These are phyloP conservation scores for Plasmopara muralis DNA, from an alignment of 352 stramenopile genomes.

Conservation along the genomic window DNA sequence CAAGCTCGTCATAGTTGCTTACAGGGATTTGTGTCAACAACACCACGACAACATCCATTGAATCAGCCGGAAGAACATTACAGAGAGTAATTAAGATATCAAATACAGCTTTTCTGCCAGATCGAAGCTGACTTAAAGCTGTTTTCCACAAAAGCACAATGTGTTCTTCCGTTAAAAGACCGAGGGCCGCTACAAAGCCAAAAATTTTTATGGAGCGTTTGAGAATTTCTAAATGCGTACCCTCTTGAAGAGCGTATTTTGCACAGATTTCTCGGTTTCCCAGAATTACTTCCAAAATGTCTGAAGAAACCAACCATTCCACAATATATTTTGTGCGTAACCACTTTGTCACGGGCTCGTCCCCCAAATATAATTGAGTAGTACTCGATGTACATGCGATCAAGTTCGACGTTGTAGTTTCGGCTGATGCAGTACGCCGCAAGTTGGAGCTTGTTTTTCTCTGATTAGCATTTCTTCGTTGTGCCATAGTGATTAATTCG, in stretches of 20 bases:
- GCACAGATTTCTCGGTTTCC: slow-evolving; percentile 56
- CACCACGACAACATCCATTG: slow-evolving; percentile 71
- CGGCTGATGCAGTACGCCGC: slow-evolving; percentile 29
- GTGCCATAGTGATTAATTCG: slow-evolving; percentile 71
- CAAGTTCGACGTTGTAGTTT: slow-evolving; percentile 24
- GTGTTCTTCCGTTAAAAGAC: slow-evolving; percentile 55
- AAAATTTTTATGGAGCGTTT: slow-evolving; percentile 72
- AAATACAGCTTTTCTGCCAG: slow-evolving; percentile 61
- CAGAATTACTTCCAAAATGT: slow-evolving; percentile 78
- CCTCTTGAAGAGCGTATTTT: slow-evolving; percentile 69
- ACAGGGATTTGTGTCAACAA: slow-evolving; percentile 68
- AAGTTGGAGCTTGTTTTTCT: slow-evolving; percentile 58
- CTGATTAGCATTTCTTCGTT: slow-evolving; percentile 53
- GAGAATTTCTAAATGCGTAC: slow-evolving; percentile 74
- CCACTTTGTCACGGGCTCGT: slow-evolving; percentile 51
- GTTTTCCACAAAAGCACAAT: slow-evolving; percentile 74
- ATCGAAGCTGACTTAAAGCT: slow-evolving; percentile 55
- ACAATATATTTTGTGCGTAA: slow-evolving; percentile 63
- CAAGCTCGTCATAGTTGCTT: slow-evolving; percentile 67
- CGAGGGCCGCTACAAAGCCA: slow-evolving; percentile 51
- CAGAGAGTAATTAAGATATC: slow-evolving; percentile 70
- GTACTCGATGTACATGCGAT: slow-evolving; percentile 22
- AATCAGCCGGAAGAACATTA: slow-evolving; percentile 52
- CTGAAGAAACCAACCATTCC: slow-evolving; percentile 72
- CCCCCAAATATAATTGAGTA: slow-evolving; percentile 18